phyloP scores from a whole-genome alignment of 2,329 filamentous ascomycete genomes.

The Phialophora verrucosa region DNA sequence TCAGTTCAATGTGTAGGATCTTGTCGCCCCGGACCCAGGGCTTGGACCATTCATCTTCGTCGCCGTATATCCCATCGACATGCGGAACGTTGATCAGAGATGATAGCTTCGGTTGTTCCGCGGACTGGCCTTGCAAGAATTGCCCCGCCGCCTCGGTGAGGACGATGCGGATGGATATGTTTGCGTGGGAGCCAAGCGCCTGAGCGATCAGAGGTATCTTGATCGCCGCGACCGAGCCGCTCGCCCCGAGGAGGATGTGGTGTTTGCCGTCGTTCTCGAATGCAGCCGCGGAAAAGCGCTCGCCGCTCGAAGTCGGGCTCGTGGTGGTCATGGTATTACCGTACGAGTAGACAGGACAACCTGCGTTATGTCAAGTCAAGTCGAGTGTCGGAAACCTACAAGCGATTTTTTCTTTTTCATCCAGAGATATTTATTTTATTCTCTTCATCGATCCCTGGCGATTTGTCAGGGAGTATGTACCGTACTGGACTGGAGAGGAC shows the following conservation, averaged over 20 bases:
- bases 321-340: slow-evolving; percentile 16
- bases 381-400: not conserved
- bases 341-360: not conserved
- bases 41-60: slow-evolving; percentile 81
- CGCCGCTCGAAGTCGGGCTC: slow-evolving; percentile 17
- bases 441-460: not conserved
- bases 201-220: slow-evolving; percentile 73
- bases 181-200: slow-evolving; percentile 52
- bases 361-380: not conserved
- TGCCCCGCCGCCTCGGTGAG: slow-evolving; percentile 74
- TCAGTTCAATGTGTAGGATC: slow-evolving; percentile 89
- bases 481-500: not conserved
- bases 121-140: slow-evolving; percentile 77
- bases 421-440: not conserved
- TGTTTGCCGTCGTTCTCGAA: slow-evolving; percentile 56
- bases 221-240: slow-evolving; percentile 83
- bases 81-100: slow-evolving; percentile 66
- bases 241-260: slow-evolving; percentile 70
- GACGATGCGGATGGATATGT: slow-evolving; percentile 81
- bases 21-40: slow-evolving; percentile 78
- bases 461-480: not conserved
- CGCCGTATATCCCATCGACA: slow-evolving; percentile 80
- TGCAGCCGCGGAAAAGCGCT: slow-evolving; percentile 37
- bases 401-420: not conserved
- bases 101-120: slow-evolving; percentile 74